phyloP scores from a whole-genome alignment of 192 early-diverging fungal species.

The Backusella circina region DNA sequence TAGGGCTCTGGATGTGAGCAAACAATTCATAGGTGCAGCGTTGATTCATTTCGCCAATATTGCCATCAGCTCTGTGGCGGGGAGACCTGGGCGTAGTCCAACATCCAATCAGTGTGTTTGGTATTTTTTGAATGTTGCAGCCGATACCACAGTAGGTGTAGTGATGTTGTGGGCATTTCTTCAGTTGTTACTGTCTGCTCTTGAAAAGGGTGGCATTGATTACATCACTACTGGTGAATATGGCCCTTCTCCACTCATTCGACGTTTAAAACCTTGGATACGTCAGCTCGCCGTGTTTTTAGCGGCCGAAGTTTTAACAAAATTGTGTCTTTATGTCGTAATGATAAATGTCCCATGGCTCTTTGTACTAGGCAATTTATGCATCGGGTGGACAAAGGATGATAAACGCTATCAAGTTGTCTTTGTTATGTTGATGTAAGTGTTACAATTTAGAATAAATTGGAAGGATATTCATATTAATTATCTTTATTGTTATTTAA shows the following conservation, averaged over 20 bases:
- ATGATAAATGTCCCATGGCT: slow-evolving; percentile 59
- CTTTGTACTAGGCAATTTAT: slow-evolving; percentile 56
- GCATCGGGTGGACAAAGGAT: slow-evolving; percentile 53
- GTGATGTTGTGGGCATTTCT: slow-evolving; percentile 63
- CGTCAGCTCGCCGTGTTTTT: slow-evolving; percentile 66
- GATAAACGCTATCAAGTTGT: slow-evolving; percentile 59
- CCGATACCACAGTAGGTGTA: slow-evolving; percentile 78
- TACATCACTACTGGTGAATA: slow-evolving; percentile 63
- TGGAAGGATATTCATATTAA: neutral
- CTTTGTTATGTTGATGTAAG: slow-evolving; percentile 72
- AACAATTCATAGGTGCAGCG: slow-evolving; percentile 64
- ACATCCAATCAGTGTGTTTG: slow-evolving; percentile 70
- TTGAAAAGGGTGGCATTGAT: slow-evolving; percentile 35
- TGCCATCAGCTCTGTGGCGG: slow-evolving; percentile 60
- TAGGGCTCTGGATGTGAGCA: slow-evolving; percentile 71
- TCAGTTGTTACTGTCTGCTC: slow-evolving; percentile 38
- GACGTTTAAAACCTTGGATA: slow-evolving; percentile 49
- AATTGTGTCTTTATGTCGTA: slow-evolving; percentile 57
- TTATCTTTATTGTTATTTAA: neutral
- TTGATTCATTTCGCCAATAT: slow-evolving; percentile 70
- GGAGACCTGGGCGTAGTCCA: slow-evolving; percentile 39
- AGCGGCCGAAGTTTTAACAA: slow-evolving; percentile 61
- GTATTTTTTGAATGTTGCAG: slow-evolving; percentile 66
- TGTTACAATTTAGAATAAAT: neutral
- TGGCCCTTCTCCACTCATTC: slow-evolving; percentile 57